Evolutionary conservation across 1,284 basidiomycete species (phyloP).

Genomic region (Phlebopus sp.): DNA sequence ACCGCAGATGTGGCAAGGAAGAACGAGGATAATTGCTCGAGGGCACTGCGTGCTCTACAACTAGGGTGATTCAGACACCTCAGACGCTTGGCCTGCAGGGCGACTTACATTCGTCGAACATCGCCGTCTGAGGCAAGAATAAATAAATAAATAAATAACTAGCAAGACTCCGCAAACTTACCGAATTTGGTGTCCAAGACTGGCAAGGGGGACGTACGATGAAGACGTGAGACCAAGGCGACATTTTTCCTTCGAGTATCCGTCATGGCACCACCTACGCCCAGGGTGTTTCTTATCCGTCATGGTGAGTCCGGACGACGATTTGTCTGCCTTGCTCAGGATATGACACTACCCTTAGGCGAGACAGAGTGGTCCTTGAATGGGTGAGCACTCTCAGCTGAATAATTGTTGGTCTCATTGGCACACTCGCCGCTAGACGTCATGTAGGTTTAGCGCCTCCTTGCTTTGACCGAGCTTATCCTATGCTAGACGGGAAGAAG

Average conservation of each 20-base stretch:
- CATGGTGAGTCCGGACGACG: constrained; percentile 52
- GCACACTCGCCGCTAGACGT: constrained; percentile 43
- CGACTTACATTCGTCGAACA: constrained; percentile 85
- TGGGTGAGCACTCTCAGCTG: constrained; percentile 47
- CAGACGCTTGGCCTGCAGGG: not conserved
- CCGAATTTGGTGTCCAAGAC: constrained; percentile 1
- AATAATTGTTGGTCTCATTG: constrained; percentile 6
- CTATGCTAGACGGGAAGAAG: constrained; percentile 72
- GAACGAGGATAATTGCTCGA: constrained; percentile 41
- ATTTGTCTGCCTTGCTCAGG: not conserved
- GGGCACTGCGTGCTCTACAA: constrained; percentile 79
- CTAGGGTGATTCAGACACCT: constrained; percentile 38
- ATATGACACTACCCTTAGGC: constrained; percentile 44
- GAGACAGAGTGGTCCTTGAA: constrained; percentile 95
- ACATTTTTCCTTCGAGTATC: not conserved
- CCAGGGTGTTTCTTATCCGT: constrained; percentile 73
- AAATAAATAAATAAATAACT: not conserved
- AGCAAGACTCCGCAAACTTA: not conserved
- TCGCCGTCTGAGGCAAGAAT: constrained; percentile 31
- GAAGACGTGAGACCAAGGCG: not conserved
- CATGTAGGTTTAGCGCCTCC: constrained; percentile 51
- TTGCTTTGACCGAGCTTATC: not conserved
- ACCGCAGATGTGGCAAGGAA: constrained; percentile 62
- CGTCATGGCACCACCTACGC: constrained; percentile 54
- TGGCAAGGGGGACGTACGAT: not conserved